These are phyloP conservation scores for Syzygium grande DNA, from an alignment of 345 rosid genomes.

Conservation along the genomic window DNA sequence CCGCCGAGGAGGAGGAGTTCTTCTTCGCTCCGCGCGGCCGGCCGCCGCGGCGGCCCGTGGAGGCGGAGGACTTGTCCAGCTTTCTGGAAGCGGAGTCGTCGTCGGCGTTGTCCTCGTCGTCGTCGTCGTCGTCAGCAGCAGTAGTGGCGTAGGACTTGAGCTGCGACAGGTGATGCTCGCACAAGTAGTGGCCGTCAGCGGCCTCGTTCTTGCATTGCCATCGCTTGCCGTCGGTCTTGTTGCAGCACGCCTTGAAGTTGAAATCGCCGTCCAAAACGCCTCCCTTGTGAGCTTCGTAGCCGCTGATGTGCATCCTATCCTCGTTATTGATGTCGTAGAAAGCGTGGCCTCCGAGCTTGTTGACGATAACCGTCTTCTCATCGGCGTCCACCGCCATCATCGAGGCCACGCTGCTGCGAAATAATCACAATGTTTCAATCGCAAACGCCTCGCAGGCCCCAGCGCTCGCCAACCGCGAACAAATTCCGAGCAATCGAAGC, in stretches of 20 bases:
- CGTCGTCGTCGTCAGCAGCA: background rate
- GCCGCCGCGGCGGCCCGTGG: slow-evolving; percentile 19
- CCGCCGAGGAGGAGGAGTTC: slow-evolving; percentile 11
- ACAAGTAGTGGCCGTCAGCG: slow-evolving; percentile 11
- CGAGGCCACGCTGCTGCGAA: slow-evolving; percentile 16
- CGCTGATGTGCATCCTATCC: slow-evolving; percentile 37
- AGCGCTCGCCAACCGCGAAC: slow-evolving; percentile 4
- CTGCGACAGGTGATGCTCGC: slow-evolving; percentile 12
- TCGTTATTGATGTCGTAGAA: background rate
- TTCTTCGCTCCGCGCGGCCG: slow-evolving; percentile 31
- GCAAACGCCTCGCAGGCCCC: slow-evolving; percentile 8
- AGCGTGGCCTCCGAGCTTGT: background rate
- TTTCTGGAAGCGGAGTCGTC: background rate
- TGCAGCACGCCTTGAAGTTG: slow-evolving; percentile 17
- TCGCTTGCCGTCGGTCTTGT: slow-evolving; percentile 21
- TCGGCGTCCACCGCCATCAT: slow-evolving; percentile 30
- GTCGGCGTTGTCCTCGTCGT: background rate
- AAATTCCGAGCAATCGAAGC: slow-evolving; percentile 26
- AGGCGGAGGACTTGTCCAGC: slow-evolving; percentile 3
- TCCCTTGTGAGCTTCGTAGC: slow-evolving; percentile 18
- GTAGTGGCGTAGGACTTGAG: slow-evolving; percentile 17
- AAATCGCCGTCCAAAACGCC: background rate
- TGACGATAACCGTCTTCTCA: background rate
- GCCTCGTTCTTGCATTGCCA: slow-evolving; percentile 17
- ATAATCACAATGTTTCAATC: background rate